A percentile compares a stretch with the other conserved stretches of the same genome.
phyloP scores from a whole-genome alignment of 805 yeast species.

The Metschnikowia matae region DNA sequence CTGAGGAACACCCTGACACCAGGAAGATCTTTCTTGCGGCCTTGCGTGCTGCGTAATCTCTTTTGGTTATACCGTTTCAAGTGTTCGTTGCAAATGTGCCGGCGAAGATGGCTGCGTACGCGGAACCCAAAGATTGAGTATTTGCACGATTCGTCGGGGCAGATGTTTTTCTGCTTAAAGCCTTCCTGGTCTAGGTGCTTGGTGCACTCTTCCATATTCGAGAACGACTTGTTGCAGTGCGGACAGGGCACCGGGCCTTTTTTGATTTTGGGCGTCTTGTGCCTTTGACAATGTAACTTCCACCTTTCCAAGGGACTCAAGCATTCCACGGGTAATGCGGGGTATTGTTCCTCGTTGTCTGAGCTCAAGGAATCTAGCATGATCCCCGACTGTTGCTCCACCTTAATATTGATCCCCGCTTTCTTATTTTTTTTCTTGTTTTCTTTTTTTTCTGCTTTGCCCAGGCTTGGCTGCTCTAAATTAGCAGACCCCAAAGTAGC shows the following conservation, averaged over 20 bases:
- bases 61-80: conserved; percentile 15
- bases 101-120: conserved; percentile 14
- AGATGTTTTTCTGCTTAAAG: conserved; percentile 14
- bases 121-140: conserved; percentile 14
- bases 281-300: not conserved
- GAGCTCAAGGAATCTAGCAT: not conserved
- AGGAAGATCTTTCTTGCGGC: conserved; percentile 3
- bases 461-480: not conserved
- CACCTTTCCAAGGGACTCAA: conserved; percentile 1
- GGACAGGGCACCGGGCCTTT: conserved; percentile 6
- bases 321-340: not conserved
- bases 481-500: not conserved
- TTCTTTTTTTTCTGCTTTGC: not conserved
- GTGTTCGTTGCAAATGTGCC: conserved; percentile 18
- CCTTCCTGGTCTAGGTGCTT: conserved; percentile 12
- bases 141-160: conserved; percentile 15
- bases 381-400: not conserved
- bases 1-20: conserved; percentile 7
- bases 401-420: not conserved
- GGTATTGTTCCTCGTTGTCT: not conserved
- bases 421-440: not conserved
- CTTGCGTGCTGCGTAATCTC: conserved; percentile 7
- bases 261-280: not conserved
- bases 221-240: conserved; percentile 13
- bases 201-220: conserved; percentile 8